Base-by-base conservation (phyloP, 805 yeast genomes). In the Pichia nanzhaoensis region DNA sequence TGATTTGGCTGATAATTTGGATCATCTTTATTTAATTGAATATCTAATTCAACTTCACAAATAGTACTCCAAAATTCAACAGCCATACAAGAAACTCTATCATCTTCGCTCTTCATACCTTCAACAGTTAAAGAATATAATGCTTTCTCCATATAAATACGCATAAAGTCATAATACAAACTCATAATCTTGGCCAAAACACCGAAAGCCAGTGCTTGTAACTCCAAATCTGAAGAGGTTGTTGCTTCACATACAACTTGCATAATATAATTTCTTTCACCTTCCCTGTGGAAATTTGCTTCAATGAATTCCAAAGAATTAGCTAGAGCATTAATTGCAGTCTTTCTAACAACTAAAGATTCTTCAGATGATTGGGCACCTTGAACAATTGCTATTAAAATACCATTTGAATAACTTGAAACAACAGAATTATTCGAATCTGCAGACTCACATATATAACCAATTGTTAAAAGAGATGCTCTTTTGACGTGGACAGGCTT, bases 51-150 rank as follows among this genome's bases (percentile, higher is more conserved):
- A 60, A 84, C 96, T 69, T 93, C 99, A 70, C 98, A 90, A n/a
- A 93, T 93, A n/a, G 99, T 88, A 48, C 91, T 81, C 99, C 99
- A 93, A 64, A 93, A 91, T 68, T 93, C 99, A 47, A 93, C 93
- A 27, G 99, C 97, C 97, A 91, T 90, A 61, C 97, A 88, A 1
- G 96, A 84, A 27, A 93, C 98, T 56, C 78, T 78, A 57, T 85
- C 95, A 66, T 87, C 84, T 6, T 57, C 53, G 46, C 88, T 82
- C 65, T 82, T 82, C 96, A 93, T 93, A 37, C 98, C 97, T 18
- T 81, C 68, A 37, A 91, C 89, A 4, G 98, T 90, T 48, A 93
- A 73, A 16, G 88, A 87, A 56, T 84, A 93, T 43, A 93, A 69
- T 2, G 99, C 99, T 70, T 87, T 89, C 67, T 91, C 97, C 99